Evolutionary conservation across 2,329 filamentous ascomycete genomes (phyloP).

Genomic region (Colletotrichum noveboracense): DNA sequence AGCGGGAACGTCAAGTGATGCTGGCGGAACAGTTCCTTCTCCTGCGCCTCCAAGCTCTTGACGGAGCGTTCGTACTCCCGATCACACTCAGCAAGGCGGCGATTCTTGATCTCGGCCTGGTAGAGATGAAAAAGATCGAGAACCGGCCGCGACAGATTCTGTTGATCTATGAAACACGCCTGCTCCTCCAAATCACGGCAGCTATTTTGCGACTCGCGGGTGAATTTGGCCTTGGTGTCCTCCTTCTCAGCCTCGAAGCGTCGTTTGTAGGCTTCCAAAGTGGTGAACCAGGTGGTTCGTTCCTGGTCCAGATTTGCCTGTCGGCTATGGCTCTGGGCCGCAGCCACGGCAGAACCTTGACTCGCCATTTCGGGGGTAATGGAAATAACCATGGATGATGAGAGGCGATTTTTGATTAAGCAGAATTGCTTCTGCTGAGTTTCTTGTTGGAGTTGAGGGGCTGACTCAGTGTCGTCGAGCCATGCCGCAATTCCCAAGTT

Average conservation of each 20-base stretch:
- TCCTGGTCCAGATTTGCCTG: slow-evolving; percentile 8
- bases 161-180: neutral
- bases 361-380: neutral
- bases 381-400: neutral
- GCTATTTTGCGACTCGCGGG: neutral
- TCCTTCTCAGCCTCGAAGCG: slow-evolving; percentile 10
- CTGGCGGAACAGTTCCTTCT: neutral
- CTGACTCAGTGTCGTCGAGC: neutral
- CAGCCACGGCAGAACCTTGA: neutral
- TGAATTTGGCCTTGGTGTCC: neutral
- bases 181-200: slow-evolving; percentile 10
- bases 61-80: neutral
- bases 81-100: slow-evolving; percentile 1
- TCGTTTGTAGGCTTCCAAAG: neutral
- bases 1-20: slow-evolving; percentile 8
- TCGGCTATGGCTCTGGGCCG: neutral
- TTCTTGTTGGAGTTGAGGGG: neutral
- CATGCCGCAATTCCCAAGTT: neutral
- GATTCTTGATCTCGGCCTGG: slow-evolving; percentile 4
- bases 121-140: slow-evolving; percentile 3
- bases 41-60: neutral
- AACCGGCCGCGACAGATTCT: neutral
- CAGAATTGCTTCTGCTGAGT: neutral
- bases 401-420: neutral
- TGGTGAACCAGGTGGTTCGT: slow-evolving; percentile 1